Base-by-base conservation (phyloP, 768 basidiomycete genomes). In the Kwoniella sp. region DNA sequence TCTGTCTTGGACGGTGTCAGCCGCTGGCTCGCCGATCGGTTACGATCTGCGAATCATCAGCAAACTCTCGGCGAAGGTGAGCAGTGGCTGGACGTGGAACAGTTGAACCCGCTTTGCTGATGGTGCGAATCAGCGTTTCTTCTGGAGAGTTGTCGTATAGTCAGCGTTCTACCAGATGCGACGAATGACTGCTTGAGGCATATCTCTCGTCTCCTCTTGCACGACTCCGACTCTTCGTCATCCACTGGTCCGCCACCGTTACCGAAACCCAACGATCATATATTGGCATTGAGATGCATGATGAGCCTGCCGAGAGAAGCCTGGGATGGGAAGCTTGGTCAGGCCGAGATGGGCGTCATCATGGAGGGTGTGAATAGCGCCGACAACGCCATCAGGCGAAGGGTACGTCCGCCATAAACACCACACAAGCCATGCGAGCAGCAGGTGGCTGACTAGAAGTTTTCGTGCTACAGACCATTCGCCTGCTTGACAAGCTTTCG, bases 351-450 rank as follows among this genome's bases (percentile, higher is more conserved):
- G 76, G 53, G 64, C 1, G 54, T 64, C 11, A 61, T 78, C 28
- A 74, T 78, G 74, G 58, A 69, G 30, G 76, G 76, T 2, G 54
- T 75, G 23, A 64, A 75, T 41, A 68, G 67, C 58, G 34, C 41
- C 12, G 76, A 78, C 61, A 59, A 66, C 50, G 71, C 58, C 25
- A 61, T 75, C 20, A 66, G 76, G 13, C 47, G 61, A 58, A 38
- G 51, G 22, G 75, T 77, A 34, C 55, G 73, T 65, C 17, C 11
- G 34, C 55, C 45, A 62, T 55, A n/a, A n/a, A n/a, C n/a, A n/a
- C n/a, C n/a, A n/a, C n/a, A n/a, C n/a, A 45, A 12, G n/a, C 13
- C n/a, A 31, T 4, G 4, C 34, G 11, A 8, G 25, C 26, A 25
- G 31, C 25, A n/a, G n/a, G n/a, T n/a, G 38, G 34, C 37, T 52